A percentile compares a stretch with the other conserved stretches of the same genome.
Conservation (phyloP, 495 filamentous ascomycete species). For the Venustampulla echinocandica region DNA sequence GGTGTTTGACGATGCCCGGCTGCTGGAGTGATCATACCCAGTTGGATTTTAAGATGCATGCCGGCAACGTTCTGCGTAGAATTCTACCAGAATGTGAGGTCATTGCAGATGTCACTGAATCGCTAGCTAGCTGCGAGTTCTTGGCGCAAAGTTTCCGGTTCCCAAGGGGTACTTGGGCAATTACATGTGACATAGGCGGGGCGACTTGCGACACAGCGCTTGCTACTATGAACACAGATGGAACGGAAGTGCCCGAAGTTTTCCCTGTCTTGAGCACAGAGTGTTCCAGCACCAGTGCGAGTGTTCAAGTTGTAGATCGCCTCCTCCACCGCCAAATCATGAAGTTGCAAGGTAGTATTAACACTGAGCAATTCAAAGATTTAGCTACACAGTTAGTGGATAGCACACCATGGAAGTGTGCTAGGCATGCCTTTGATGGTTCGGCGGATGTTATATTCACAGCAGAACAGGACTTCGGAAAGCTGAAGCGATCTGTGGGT, state of each 20-base stretch:
- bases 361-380: neutral
- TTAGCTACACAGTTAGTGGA: no score
- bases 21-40: neutral
- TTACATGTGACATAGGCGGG: neutral
- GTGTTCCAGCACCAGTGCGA: neutral
- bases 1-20: neutral
- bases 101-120: neutral
- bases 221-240: neutral
- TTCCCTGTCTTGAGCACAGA: neutral
- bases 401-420: no score
- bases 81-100: neutral
- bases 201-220: neutral
- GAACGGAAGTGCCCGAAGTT: no score
- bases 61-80: neutral
- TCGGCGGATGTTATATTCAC: neutral
- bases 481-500: no score
- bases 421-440: neutral
- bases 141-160: neutral
- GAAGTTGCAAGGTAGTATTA: neutral
- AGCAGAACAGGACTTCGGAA: no score
- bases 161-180: neutral
- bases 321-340: neutral
- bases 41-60: neutral
- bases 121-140: neutral
- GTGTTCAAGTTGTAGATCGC: neutral